Percentiles rank a stretch among this genome's conserved stretches.
Conservation (phyloP, 78 protist genomes). For the Mantamonas sphyraenae region DNA sequence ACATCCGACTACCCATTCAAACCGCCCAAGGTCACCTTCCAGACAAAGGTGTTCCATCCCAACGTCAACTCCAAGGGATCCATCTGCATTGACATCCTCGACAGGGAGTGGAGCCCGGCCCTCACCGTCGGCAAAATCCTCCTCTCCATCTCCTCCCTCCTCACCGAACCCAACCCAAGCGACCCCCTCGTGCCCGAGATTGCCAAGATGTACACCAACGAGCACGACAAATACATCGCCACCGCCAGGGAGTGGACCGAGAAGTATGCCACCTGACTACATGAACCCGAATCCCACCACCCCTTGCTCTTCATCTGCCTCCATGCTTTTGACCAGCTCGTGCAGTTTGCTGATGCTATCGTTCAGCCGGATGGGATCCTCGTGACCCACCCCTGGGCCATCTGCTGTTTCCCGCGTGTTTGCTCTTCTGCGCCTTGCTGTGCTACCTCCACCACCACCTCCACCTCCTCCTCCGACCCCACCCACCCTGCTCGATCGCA, state of each 20-base stretch:
- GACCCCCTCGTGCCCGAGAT: conserved; percentile 93
- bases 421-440: too few species aligned
- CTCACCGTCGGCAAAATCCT: conserved; percentile 65
- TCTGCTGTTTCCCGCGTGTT: too few species aligned
- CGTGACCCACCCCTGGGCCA: too few species aligned
- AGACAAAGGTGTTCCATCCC: conserved; percentile 90
- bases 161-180: conserved; percentile 92
- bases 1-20: conserved; percentile 94
- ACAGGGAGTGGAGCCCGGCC: conserved; percentile 94
- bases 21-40: conserved; percentile 87
- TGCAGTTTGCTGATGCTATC: too few species aligned
- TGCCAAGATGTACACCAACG: conserved; percentile 69
- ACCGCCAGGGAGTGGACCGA: conserved; percentile 76
- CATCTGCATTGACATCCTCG: conserved; percentile 93
- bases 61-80: conserved; percentile 91
- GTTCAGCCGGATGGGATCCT: too few species aligned
- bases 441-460: too few species aligned
- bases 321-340: too few species aligned
- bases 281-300: too few species aligned
- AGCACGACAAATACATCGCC: conserved; percentile 46
- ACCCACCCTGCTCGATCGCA: too few species aligned
- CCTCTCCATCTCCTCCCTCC: conserved; percentile 34
- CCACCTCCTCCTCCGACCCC: too few species aligned
- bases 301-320: too few species aligned
- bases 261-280: conserved; percentile 58